These are phyloP conservation scores for Candida parachauliodes DNA, from an alignment of 805 yeast species.

Conservation along the genomic window DNA sequence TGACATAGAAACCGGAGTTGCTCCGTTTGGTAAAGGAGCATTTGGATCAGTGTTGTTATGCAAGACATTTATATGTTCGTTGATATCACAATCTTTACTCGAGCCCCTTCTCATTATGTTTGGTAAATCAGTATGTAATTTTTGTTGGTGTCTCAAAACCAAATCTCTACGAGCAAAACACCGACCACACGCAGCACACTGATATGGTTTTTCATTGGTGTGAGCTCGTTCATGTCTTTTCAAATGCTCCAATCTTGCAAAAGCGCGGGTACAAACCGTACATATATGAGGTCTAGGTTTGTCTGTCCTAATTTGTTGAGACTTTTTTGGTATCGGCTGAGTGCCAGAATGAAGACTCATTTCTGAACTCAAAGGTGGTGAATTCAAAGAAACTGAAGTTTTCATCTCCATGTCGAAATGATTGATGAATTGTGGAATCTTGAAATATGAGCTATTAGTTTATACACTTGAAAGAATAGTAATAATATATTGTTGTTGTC, in stretches of 20 bases:
- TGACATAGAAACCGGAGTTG: conserved; percentile 2
- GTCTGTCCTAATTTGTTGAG: conserved; percentile 80
- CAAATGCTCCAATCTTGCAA: conserved; percentile 91
- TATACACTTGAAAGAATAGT: too few species aligned
- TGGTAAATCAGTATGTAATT: conserved; percentile 65
- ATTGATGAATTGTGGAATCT: not conserved
- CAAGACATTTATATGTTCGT: conserved; percentile 51
- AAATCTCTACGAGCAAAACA: conserved; percentile 89
- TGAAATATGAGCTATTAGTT: too few species aligned
- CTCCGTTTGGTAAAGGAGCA: conserved; percentile 39
- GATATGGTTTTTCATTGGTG: conserved; percentile 94
- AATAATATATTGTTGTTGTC: too few species aligned
- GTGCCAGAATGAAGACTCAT: conserved; percentile 10
- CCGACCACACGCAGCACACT: conserved; percentile 94
- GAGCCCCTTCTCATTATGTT: conserved; percentile 32
- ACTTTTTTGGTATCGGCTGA: conserved; percentile 82
- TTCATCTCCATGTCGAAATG: conserved; percentile 7
- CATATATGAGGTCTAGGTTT: conserved; percentile 94
- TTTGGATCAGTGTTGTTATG: conserved; percentile 50
- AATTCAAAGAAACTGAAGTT: conserved; percentile 7
- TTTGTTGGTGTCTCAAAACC: conserved; percentile 91
- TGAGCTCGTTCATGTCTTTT: conserved; percentile 93
- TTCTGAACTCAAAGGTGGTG: conserved; percentile 3
- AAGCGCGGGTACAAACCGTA: conserved; percentile 86
- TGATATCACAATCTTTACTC: conserved; percentile 21